Evolutionary conservation across 805 yeast species (phyloP), one percentile per base, ranked within the genome.

Genomic region (Candida maris): DNA sequence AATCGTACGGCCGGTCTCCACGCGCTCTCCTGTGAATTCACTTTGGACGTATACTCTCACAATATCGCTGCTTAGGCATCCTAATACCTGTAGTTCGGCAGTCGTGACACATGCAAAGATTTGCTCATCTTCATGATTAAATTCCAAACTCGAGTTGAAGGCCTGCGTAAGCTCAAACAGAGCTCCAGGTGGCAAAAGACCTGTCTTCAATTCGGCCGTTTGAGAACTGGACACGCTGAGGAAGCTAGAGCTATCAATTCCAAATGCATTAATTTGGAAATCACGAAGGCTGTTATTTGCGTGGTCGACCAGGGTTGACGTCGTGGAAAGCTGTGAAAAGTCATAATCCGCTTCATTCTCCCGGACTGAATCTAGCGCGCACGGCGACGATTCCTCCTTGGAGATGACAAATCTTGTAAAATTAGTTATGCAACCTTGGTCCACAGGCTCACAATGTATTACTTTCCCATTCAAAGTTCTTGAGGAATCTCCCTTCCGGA

Each of bases 51-150:
- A 27, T 19, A 75, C 32, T 10, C 62, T 57, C 3, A 77, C 79
- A 32, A 72, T 57, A 51, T 84, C 93, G 3, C 95, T 95, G 38
- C 81, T 77, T 43, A 82, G 75, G 17, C 75, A 66, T 0, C 86
- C 84, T 19, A 83, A 61, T 16, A 65, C 68, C 15, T 76, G 67
- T 19, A 86, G 61, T 29, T 73, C 79, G 8, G 60, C 54, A 1
- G 77, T 63, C 28, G 70, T 67, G 9, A 79, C 57, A 38, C 66
- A 72, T 0, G 61, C 77, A 19, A 64, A 52, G n/a, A 67, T 45
- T 36, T 70, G 73, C 13, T 62, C 59, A 43, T 78, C 84, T 21
- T 70, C 79, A 10, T 42, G 42, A 7, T 40, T 45, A 26, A 51
- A 48, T 14, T 53, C 54, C 1, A 42, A 25, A 6, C 41, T 41